Conservation (phyloP, 306 rosid species). For the Sesbania bispinosa region DNA sequence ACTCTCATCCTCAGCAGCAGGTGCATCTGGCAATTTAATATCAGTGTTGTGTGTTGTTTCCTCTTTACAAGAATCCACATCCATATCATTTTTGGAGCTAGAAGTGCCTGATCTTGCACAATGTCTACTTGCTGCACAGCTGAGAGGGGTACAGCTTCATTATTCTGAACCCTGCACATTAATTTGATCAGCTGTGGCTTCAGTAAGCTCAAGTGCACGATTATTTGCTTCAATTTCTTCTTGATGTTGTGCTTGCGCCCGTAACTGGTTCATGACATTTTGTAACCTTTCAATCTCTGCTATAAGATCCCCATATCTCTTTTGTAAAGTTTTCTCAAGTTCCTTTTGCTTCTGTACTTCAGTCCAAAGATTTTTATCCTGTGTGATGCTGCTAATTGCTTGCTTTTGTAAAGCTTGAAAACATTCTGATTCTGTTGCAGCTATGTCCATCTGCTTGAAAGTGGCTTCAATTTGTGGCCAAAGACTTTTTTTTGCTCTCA, state of each 20-base stretch:
- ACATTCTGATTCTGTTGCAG: slow-evolving; percentile 88
- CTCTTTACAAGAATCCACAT: slow-evolving; percentile 31
- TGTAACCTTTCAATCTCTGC: slow-evolving; percentile 54
- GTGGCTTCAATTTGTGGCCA: slow-evolving; percentile 92
- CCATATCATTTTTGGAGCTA: slow-evolving; percentile 22
- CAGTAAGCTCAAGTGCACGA: slow-evolving; percentile 35
- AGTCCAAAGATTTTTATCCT: slow-evolving; percentile 64
- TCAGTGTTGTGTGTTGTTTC: background rate
- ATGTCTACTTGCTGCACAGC: slow-evolving; percentile 33
- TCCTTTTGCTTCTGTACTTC: slow-evolving; percentile 89
- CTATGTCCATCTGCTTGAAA: slow-evolving; percentile 81
- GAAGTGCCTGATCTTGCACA: slow-evolving; percentile 16
- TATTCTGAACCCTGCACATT: slow-evolving; percentile 28
- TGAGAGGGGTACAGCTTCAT: slow-evolving; percentile 15
- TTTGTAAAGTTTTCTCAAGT: slow-evolving; percentile 70
- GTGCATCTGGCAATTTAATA: slow-evolving; percentile 23
- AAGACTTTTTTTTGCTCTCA: slow-evolving; percentile 61
- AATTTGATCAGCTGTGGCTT: slow-evolving; percentile 33
- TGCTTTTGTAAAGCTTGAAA: slow-evolving; percentile 80
- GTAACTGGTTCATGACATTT: slow-evolving; percentile 43
- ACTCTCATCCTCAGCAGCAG: slow-evolving; percentile 29
- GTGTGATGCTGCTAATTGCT: slow-evolving; percentile 73
- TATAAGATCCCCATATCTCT: slow-evolving; percentile 63
- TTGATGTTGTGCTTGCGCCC: slow-evolving; percentile 44
- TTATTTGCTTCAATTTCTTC: slow-evolving; percentile 50